These are phyloP conservation scores for Colletotrichum liaoningense DNA, from an alignment of 2,329 filamentous ascomycete species.

Conservation along the genomic window DNA sequence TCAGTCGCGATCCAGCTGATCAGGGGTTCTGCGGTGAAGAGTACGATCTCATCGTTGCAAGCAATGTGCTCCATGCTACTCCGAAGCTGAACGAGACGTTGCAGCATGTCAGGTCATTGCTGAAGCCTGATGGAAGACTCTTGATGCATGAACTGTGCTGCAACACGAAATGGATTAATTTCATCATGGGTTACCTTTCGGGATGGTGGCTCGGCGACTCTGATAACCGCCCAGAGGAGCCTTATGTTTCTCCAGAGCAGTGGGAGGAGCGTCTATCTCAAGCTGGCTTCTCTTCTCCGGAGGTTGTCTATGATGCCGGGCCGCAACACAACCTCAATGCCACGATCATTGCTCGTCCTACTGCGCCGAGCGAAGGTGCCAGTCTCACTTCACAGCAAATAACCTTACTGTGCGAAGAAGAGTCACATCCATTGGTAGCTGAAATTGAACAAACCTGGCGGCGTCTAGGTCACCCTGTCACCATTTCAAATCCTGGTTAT, in stretches of 20 bases:
- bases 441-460: neutral
- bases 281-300: conserved; percentile 2
- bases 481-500: too few relatives aligned
- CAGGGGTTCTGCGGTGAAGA: conserved; percentile 46
- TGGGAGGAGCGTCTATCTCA: conserved; percentile 4
- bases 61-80: conserved; percentile 37
- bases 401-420: neutral
- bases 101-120: neutral
- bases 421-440: neutral
- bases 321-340: conserved; percentile 1
- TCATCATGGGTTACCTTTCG: conserved; percentile 43
- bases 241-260: conserved; percentile 36
- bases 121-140: conserved; percentile 13
- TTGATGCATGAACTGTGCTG: conserved; percentile 24
- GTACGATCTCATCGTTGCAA: conserved; percentile 54
- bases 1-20: conserved; percentile 38
- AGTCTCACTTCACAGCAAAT: neutral
- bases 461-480: neutral
- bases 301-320: neutral
- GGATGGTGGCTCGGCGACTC: conserved; percentile 41
- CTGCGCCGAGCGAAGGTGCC: neutral
- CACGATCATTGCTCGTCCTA: conserved; percentile 6
- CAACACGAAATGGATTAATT: conserved; percentile 42
- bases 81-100: conserved; percentile 13
- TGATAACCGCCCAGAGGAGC: conserved; percentile 41